phyloP scores from a whole-genome alignment of 306 rosid species.

The Prinsepia uniflora region DNA sequence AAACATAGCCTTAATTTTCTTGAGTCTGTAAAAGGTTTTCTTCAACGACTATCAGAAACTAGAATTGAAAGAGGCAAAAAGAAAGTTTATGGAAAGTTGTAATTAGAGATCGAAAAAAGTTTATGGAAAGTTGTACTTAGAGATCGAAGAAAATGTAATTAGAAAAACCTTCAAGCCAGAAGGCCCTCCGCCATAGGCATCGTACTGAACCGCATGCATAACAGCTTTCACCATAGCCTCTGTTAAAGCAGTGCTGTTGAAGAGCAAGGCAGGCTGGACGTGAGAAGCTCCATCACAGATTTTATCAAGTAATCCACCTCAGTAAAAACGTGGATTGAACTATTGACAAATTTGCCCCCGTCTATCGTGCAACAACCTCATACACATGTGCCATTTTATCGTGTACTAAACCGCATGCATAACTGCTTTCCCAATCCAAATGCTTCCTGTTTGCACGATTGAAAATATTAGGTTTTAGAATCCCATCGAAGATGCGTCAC shows the following conservation, averaged over 20 bases:
- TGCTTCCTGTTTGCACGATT: no score
- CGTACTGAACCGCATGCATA: conserved; percentile 66
- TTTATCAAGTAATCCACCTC: neutral
- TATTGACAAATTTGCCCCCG: neutral
- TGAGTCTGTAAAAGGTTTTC: neutral
- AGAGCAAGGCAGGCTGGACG: neutral
- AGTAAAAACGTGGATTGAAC: no score
- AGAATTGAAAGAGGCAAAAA: neutral
- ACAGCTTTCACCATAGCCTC: conserved; percentile 38
- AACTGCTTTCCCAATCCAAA: no score
- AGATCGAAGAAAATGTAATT: neutral
- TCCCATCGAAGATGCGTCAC: no score
- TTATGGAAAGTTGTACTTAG: neutral
- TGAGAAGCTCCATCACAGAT: neutral
- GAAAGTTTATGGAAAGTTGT: neutral
- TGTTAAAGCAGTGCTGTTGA: no score
- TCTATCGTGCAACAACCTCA: neutral
- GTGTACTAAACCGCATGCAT: no score
- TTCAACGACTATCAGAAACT: neutral
- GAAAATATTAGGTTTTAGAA: no score
- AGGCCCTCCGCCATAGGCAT: conserved; percentile 58
- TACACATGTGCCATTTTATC: neutral
- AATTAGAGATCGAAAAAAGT: conserved; percentile 1
- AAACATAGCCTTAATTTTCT: no score
- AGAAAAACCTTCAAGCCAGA: conserved; percentile 39